Conservation (phyloP, 257 asterid species). For the Solanum raphanifolium region DNA sequence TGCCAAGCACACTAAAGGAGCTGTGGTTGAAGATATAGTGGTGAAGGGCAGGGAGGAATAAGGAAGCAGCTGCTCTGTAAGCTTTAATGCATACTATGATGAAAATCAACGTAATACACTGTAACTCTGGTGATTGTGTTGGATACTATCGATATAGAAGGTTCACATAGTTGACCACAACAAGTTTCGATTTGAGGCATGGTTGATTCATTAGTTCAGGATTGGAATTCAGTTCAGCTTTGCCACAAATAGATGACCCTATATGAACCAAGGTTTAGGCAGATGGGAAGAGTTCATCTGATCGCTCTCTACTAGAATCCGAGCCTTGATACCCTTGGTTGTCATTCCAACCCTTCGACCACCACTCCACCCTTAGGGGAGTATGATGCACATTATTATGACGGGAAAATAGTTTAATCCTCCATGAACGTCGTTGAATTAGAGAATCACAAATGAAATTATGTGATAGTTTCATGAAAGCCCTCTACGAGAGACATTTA, state of each 20-base stretch:
- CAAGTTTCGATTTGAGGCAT: too few relatives aligned
- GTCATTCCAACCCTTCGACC: not conserved
- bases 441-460: not conserved
- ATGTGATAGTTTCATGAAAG: not conserved
- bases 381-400: not conserved
- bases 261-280: not conserved
- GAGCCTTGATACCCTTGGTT: not conserved
- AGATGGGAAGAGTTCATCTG: not conserved
- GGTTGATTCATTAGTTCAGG: too few relatives aligned
- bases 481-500: too few relatives aligned
- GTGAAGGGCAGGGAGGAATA: too few relatives aligned
- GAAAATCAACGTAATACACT: too few relatives aligned
- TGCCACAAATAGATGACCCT: not conserved
- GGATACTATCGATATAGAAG: too few relatives aligned
- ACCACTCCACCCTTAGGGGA: not conserved
- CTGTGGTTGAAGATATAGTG: too few relatives aligned
- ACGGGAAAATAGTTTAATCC: not conserved
- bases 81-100: too few relatives aligned
- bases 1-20: too few relatives aligned
- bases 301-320: not conserved
- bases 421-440: not conserved
- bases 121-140: rapidly evolving
- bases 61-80: too few relatives aligned
- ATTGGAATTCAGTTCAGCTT: too few relatives aligned
- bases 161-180: too few relatives aligned